These are phyloP conservation scores for Prosopis cineraria DNA, from an alignment of 306 rosid species.

Conservation along the genomic window DNA sequence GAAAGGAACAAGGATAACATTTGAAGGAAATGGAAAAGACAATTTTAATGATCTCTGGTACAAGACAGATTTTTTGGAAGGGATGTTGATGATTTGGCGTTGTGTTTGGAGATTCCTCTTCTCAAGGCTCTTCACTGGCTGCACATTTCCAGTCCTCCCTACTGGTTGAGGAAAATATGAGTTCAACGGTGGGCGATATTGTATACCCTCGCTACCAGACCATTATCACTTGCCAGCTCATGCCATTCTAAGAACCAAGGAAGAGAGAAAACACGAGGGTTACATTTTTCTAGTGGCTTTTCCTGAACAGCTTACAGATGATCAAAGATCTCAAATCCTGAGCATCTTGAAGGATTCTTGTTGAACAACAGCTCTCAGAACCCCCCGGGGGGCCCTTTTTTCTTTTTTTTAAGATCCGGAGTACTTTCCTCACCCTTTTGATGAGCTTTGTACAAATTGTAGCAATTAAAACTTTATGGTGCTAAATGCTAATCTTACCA, in stretches of 20 bases:
- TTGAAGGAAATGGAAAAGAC: constrained; percentile 76
- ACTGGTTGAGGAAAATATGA: constrained; percentile 47
- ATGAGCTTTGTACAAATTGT: background rate
- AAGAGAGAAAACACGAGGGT: constrained; percentile 52
- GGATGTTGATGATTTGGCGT: constrained; percentile 78
- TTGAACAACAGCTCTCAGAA: constrained; percentile 10
- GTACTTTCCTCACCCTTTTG: no score
- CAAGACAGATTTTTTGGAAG: constrained; percentile 57
- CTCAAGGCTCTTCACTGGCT: constrained; percentile 71
- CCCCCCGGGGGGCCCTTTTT: background rate
- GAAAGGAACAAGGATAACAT: constrained; percentile 76
- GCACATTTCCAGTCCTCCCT: constrained; percentile 60
- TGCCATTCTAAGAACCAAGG: constrained; percentile 40
- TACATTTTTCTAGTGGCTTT: constrained; percentile 52
- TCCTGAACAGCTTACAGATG: constrained; percentile 43
- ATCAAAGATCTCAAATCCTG: constrained; percentile 48
- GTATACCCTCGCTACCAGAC: constrained; percentile 49
- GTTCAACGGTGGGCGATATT: constrained; percentile 37
- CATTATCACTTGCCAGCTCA: constrained; percentile 47
- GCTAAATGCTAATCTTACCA: background rate
- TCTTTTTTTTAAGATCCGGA: no score
- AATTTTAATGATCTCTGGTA: constrained; percentile 56
- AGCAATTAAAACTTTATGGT: background rate
- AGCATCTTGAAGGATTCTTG: constrained; percentile 38
- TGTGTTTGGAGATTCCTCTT: constrained; percentile 58